phyloP scores from a whole-genome alignment of 371 early-diverging fungal genomes.

The Circinella minor region DNA sequence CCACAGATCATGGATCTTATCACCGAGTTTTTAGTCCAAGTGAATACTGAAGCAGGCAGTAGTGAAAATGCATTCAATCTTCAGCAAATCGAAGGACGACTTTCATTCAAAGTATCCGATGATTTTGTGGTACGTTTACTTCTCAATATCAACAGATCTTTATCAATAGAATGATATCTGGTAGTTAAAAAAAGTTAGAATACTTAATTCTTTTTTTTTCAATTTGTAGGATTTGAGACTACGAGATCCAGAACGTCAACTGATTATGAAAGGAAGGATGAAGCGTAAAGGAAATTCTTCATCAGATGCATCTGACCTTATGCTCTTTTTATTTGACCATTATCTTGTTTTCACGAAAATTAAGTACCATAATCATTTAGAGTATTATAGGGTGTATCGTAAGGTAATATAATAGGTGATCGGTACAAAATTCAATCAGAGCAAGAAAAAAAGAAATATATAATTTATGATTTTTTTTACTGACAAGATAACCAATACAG shows the following conservation, averaged over 20 bases:
- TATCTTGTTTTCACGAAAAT: constrained; percentile 81
- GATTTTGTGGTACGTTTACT: constrained; percentile 35
- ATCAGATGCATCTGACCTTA: constrained; percentile 70
- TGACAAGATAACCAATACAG: not conserved
- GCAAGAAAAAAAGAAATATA: no score
- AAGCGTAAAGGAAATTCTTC: constrained; percentile 66
- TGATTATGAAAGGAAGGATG: constrained; percentile 83
- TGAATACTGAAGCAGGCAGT: constrained; percentile 86
- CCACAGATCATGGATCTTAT: constrained; percentile 72
- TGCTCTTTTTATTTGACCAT: constrained; percentile 89
- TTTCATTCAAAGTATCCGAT: constrained; percentile 33
- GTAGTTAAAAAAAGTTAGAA: not conserved
- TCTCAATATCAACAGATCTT: no score
- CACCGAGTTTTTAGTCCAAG: constrained; percentile 70
- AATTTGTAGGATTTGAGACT: constrained; percentile 71
- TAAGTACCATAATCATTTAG: constrained; percentile 35
- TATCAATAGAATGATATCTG: not conserved
- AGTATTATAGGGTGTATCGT: constrained; percentile 39
- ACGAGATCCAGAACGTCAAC: constrained; percentile 69
- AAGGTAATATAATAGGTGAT: constrained; percentile 24
- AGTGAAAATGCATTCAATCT: constrained; percentile 84
- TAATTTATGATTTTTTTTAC: no score
- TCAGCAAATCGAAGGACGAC: constrained; percentile 35
- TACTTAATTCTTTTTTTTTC: constrained; percentile 11
- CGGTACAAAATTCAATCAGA: no score